Evolutionary conservation across 2,329 filamentous ascomycete species (phyloP).

Genomic region (Corynespora cassiicola): DNA sequence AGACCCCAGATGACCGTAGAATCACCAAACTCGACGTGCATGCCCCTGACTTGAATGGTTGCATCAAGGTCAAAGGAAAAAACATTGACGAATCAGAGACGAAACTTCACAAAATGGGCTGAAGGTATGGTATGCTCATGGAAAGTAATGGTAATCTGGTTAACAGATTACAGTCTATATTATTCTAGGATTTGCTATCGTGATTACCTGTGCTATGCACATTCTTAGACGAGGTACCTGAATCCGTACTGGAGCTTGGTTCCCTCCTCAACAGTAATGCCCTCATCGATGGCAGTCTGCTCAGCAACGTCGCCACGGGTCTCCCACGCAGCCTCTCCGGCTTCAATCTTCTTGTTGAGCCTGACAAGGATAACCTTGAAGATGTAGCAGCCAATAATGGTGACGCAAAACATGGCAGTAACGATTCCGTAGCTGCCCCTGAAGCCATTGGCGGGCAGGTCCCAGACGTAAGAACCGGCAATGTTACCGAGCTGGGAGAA

Average conservation of each 20-base stretch:
- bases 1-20: too few relatives aligned
- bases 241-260: constrained; percentile 34
- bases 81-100: too few relatives aligned
- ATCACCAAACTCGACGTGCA: too few relatives aligned
- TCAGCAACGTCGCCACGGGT: constrained; percentile 34
- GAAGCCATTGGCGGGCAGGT: constrained; percentile 65
- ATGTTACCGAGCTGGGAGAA: constrained; percentile 45
- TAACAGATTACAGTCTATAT: too few relatives aligned
- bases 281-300: constrained; percentile 36
- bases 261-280: constrained; percentile 35
- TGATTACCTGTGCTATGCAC: too few relatives aligned
- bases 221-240: constrained; percentile 37
- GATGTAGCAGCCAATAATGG: constrained; percentile 57
- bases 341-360: constrained; percentile 41
- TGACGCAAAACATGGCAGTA: constrained; percentile 68
- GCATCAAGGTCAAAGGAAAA: too few relatives aligned
- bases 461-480: constrained; percentile 69
- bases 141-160: too few relatives aligned
- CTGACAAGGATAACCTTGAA: constrained; percentile 35
- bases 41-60: too few relatives aligned
- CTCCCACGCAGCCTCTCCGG: constrained; percentile 34
- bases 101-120: too few relatives aligned
- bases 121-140: too few relatives aligned
- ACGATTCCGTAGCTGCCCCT: constrained; percentile 71
- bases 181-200: too few relatives aligned